A percentile compares a stretch with the other conserved stretches of the same genome.
phyloP scores from a whole-genome alignment of 352 stramenopile genomes.

The Phytophthora sp. region DNA sequence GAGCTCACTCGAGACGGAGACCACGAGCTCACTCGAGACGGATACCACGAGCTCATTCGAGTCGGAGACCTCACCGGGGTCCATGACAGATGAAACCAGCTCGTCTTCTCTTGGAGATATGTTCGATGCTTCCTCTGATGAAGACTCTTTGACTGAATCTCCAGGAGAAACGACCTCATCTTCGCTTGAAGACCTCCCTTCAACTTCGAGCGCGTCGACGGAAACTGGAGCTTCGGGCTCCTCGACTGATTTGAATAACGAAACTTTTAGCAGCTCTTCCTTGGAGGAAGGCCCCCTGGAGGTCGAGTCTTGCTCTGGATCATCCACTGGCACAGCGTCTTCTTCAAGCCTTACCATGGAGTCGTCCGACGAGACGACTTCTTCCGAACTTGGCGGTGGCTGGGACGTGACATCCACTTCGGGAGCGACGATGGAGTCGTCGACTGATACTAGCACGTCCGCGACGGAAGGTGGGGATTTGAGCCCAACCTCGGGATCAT shows the following conservation, averaged over 20 bases:
- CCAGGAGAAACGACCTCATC: slow-evolving; percentile 9
- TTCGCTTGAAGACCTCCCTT: slow-evolving; percentile 1
- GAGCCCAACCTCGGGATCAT: slow-evolving; percentile 2
- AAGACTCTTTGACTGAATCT: slow-evolving; percentile 15
- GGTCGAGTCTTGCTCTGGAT: slow-evolving; percentile 14
- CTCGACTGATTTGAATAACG: not conserved
- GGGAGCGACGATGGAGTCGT: too few relatives aligned
- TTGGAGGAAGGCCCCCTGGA: slow-evolving; percentile 8
- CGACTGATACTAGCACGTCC: not conserved
- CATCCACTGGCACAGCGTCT: slow-evolving; percentile 14
- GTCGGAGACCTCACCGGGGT: slow-evolving; percentile 11
- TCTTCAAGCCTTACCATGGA: slow-evolving; percentile 5
- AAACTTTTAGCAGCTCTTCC: not conserved
- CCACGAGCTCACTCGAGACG: slow-evolving; percentile 7
- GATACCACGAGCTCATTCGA: slow-evolving; percentile 7
- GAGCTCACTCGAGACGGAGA: slow-evolving; percentile 6
- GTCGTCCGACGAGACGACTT: slow-evolving; percentile 3
- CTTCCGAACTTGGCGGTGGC: slow-evolving; percentile 12
- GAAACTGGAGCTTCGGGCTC: slow-evolving; percentile 12
- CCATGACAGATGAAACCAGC: slow-evolving; percentile 13
- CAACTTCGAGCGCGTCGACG: not conserved
- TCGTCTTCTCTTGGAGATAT: slow-evolving; percentile 11
- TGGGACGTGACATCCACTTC: slow-evolving; percentile 5
- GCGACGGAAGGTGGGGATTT: not conserved
- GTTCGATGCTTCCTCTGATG: slow-evolving; percentile 11